Percentiles rank a stretch among this genome's conserved stretches.
Conservation (phyloP, 495 filamentous ascomycete genomes). For the Penicillium waksmanii region DNA sequence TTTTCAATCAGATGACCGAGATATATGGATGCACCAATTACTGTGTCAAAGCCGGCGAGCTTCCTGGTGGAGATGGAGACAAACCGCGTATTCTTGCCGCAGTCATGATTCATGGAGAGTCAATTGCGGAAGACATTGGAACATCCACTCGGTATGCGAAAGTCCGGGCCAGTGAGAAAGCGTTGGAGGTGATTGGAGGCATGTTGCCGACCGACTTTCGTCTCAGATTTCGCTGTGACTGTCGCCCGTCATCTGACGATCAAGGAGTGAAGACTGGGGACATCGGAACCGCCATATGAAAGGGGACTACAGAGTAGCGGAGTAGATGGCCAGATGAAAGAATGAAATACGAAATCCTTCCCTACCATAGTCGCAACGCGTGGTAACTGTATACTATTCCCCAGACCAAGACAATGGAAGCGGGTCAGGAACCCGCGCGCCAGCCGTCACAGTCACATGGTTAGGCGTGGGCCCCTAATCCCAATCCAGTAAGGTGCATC, state of each 20-base stretch:
- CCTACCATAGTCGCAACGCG: no score
- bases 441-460: conserved; percentile 24
- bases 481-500: conserved; percentile 27
- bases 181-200: conserved; percentile 59
- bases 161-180: conserved; percentile 70
- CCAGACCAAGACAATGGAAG: no score
- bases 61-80: conserved; percentile 48
- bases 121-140: conserved; percentile 64
- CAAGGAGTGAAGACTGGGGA: conserved; percentile 16
- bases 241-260: conserved; percentile 32
- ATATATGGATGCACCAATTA: conserved; percentile 59
- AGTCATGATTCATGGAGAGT: conserved; percentile 73
- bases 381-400: not conserved
- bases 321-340: not conserved
- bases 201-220: conserved; percentile 64
- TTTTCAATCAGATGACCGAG: conserved; percentile 53
- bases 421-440: conserved; percentile 13
- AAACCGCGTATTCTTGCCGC: conserved; percentile 64
- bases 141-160: conserved; percentile 72
- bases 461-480: conserved; percentile 29
- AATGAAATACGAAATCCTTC: no score
- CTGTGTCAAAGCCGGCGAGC: conserved; percentile 55
- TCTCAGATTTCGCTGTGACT: conserved; percentile 64
- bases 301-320: not conserved
- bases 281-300: conserved; percentile 44